Base-by-base conservation (phyloP, 768 basidiomycete genomes). In the Boletus bicolor region DNA sequence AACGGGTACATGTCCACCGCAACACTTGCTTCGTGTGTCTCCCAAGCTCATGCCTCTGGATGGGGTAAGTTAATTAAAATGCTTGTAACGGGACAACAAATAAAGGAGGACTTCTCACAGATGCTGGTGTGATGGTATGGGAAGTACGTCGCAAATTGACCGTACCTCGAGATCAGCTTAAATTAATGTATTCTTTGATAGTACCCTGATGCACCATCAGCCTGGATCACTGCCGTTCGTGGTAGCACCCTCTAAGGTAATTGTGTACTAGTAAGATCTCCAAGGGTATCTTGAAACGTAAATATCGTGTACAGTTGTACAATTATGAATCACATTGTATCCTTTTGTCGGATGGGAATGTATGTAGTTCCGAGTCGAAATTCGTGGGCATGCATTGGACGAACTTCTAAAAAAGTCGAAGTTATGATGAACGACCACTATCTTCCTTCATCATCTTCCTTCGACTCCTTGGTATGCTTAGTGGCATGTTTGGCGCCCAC, bases 1-100 rank as follows among this genome's bases (percentile, higher is more conserved):
- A 85, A 80, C 54, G 83, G 77, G 14, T 80, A 75, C 54, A 86
- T 91, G 72, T 72, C 72, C 38, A 74, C 85, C 2, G 67, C 76
- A 5, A 79, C 78, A 2, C 75, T 91, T 15, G 79, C 82, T 1
- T 69, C 68, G 15, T 91, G 89, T 68, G 70, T 89, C 24, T 61
- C 73, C 14, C 76, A 83, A 67, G 90, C 87, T 4, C 17, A 57
- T 28, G 11, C n/a, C 1, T 8, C 24, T 21, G 59, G 56, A 12
- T 64, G 62, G 63, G 3, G 63, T 64, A 32, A 37, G 63, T 57
- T 8, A 8, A 1, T 32, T 34, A 2, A 14, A 17, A 5, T 44
- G 38, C 7, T 15, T 34, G 14, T 19, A 11, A 30, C 15, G 5
- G 12, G 9, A 44, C 2, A 19, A 3, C 12, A 7, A 11, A 19